Conservation (phyloP, 2,329 filamentous ascomycete genomes). For the Aquanectria penicillioides region DNA sequence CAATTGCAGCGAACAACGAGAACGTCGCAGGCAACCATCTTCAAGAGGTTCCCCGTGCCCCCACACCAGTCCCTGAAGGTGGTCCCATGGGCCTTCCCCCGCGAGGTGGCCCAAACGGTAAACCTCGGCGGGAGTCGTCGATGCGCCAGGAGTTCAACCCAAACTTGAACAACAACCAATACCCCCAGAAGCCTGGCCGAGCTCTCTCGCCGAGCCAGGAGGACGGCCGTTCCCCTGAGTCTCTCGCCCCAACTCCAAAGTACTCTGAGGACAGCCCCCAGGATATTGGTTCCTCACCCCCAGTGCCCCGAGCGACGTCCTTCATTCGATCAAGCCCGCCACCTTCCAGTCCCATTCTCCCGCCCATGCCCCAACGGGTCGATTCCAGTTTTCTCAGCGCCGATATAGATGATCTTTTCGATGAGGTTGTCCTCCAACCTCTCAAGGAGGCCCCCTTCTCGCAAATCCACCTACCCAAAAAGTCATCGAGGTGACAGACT, state of each 20-base stretch:
- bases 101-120: conserved; percentile 45
- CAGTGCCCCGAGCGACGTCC: conserved; percentile 72
- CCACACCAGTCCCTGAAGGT: conserved; percentile 75
- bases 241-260: conserved; percentile 60
- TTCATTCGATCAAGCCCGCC: conserved; percentile 69
- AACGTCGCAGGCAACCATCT: conserved; percentile 61
- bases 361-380: conserved; percentile 71
- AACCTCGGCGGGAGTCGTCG: conserved; percentile 69
- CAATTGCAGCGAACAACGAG: conserved; percentile 66
- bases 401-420: conserved; percentile 75
- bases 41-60: conserved; percentile 79
- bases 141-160: conserved; percentile 62
- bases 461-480: conserved; percentile 26
- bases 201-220: conserved; percentile 58
- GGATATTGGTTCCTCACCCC: conserved; percentile 90
- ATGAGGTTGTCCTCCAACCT: conserved; percentile 64
- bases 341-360: conserved; percentile 82
- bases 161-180: conserved; percentile 58
- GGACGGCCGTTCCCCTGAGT: conserved; percentile 65
- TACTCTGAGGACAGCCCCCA: conserved; percentile 75
- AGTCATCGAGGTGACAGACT: conserved; percentile 47
- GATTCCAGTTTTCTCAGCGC: conserved; percentile 91
- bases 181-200: conserved; percentile 49
- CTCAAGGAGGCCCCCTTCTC: conserved; percentile 46
- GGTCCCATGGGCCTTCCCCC: conserved; percentile 41